A percentile compares a stretch with the other conserved stretches of the same genome.
phyloP scores from a whole-genome alignment of 495 filamentous ascomycete species.

The Chlorociboria aeruginascens region DNA sequence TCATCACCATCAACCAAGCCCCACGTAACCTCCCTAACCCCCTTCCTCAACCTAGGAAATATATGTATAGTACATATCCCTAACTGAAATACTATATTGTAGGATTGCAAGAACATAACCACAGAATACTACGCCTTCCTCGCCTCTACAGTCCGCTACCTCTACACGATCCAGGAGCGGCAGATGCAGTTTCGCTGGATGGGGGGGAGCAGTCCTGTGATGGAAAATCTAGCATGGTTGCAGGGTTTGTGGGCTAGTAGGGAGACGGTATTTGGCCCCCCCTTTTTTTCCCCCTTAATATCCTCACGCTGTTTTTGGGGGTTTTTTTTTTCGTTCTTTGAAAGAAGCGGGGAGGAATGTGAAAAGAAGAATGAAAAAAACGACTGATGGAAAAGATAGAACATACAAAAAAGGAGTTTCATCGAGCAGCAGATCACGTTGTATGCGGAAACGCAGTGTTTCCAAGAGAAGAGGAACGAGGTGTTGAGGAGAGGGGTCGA shows the following conservation, averaged over 20 bases:
- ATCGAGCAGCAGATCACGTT: slow-evolving; percentile 18
- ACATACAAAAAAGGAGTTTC: slow-evolving; percentile 14
- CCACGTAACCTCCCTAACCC: slow-evolving; percentile 57
- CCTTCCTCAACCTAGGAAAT: too few species aligned
- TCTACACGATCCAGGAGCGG: slow-evolving; percentile 10
- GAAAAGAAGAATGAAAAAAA: background rate
- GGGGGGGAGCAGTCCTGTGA: slow-evolving; percentile 3
- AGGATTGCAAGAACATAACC: slow-evolving; percentile 3
- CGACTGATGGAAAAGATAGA: slow-evolving; percentile 4
- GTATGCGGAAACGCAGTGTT: slow-evolving; percentile 12
- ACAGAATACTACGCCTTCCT: slow-evolving; percentile 16
- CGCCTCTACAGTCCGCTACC: slow-evolving; percentile 9
- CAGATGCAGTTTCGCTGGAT: slow-evolving; percentile 12
- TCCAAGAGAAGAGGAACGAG: slow-evolving; percentile 16
- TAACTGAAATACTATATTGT: slow-evolving; percentile 40
- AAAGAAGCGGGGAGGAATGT: background rate
- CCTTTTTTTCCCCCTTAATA: background rate
- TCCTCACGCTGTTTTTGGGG: background rate
- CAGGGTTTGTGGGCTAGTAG: slow-evolving; percentile 20
- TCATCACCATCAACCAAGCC: slow-evolving; percentile 39
- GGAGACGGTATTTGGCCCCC: slow-evolving; percentile 3
- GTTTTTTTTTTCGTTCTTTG: background rate
- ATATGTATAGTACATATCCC: too few species aligned
- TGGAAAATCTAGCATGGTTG: slow-evolving; percentile 13
- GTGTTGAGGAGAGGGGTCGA: slow-evolving; percentile 18